Conservation (phyloP, 2,329 filamentous ascomycete genomes). For the Bipolaris victoriae region DNA sequence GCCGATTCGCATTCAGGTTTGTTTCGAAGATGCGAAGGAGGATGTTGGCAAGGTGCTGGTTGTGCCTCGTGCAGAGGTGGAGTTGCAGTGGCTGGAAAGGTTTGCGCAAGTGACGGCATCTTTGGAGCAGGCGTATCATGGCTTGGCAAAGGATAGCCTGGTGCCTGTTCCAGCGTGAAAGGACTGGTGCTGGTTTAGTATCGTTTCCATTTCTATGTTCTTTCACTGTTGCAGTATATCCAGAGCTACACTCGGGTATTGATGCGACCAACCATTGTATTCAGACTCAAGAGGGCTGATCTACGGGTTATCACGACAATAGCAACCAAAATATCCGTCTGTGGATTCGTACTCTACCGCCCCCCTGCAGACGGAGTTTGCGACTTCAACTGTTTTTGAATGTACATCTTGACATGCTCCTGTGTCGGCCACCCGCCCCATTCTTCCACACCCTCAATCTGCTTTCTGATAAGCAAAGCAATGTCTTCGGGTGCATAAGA, state of each 20-base stretch:
- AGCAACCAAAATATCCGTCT: background rate
- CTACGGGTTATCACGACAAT: background rate
- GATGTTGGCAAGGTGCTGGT: background rate
- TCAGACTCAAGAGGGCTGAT: background rate
- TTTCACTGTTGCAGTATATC: background rate
- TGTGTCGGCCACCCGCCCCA: conserved; percentile 55
- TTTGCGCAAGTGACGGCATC: conserved; percentile 7
- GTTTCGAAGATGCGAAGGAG: background rate
- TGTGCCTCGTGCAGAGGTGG: conserved; percentile 3
- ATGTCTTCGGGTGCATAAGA: conserved; percentile 39
- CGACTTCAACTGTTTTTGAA: conserved; percentile 24
- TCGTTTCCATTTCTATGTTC: background rate
- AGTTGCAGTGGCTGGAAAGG: conserved; percentile 11
- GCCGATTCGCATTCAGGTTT: background rate
- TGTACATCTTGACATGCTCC: conserved; percentile 50
- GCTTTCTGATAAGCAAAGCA: conserved; percentile 36
- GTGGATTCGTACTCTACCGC: conserved; percentile 7
- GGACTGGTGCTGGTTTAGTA: background rate
- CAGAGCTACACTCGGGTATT: background rate
- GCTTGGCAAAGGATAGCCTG: background rate
- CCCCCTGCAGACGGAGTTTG: conserved; percentile 21
- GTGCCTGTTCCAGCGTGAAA: background rate
- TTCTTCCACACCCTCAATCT: conserved; percentile 45
- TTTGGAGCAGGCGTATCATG: conserved; percentile 7
- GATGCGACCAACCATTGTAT: background rate